Evolutionary conservation across 2,329 filamentous ascomycete species (phyloP).

Genomic region (Davidsoniella eucalypti): DNA sequence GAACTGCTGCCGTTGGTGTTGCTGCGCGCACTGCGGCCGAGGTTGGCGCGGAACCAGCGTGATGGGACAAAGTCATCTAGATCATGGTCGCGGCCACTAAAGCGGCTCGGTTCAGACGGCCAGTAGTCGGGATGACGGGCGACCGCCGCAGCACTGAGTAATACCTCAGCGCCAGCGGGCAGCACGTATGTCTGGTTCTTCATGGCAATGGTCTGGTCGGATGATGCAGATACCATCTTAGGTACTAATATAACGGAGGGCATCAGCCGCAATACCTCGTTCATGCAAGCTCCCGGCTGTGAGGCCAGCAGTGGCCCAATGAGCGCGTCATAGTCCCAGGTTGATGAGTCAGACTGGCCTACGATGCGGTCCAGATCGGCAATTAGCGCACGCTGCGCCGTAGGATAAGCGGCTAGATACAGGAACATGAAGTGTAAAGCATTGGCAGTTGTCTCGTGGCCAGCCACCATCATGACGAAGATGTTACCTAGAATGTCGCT

Average conservation of each 20-base stretch:
- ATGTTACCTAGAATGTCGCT: conserved; percentile 58
- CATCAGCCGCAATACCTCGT: conserved; percentile 58
- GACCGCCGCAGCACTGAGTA: conserved; percentile 35
- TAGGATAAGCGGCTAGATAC: conserved; percentile 48
- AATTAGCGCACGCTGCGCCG: conserved; percentile 49
- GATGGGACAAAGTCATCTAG: conserved; percentile 54
- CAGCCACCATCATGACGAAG: conserved; percentile 52
- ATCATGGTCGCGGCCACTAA: conserved; percentile 32
- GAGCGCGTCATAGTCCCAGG: conserved; percentile 56
- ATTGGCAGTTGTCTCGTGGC: conserved; percentile 69
- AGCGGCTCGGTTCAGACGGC: conserved; percentile 35
- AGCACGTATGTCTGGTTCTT: conserved; percentile 41
- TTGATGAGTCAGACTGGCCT: conserved; percentile 31
- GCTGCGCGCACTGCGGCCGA: conserved; percentile 12
- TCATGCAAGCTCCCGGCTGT: conserved; percentile 59
- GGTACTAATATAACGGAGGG: conserved; percentile 58
- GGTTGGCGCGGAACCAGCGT: conserved; percentile 43
- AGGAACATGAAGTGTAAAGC: conserved; percentile 55
- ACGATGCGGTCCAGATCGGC: conserved; percentile 51
- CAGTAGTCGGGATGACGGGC: conserved; percentile 60
- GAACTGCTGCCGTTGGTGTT: conserved; percentile 14
- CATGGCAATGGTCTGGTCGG: conserved; percentile 41
- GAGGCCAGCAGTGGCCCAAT: conserved; percentile 50
- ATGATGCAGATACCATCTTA: conserved; percentile 37
- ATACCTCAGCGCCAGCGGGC: conserved; percentile 39